These are phyloP conservation scores for Hordeum pubiflorum DNA, from an alignment of 202 grass and related monocot genomes.

Conservation along the genomic window DNA sequence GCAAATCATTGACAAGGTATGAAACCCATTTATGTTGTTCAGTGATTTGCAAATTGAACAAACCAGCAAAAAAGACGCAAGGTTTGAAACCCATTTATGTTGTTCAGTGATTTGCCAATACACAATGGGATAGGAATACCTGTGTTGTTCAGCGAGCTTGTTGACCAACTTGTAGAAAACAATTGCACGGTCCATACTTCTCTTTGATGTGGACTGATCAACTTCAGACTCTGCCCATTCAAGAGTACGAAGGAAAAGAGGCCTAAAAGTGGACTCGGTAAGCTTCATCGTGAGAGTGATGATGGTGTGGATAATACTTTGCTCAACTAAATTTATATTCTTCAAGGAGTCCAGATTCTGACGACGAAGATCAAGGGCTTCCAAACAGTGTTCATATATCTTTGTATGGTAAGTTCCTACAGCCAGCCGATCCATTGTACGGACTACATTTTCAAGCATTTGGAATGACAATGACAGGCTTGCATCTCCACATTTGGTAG, in stretches of 20 bases:
- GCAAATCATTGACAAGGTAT: no score
- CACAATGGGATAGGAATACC: conserved; percentile 26
- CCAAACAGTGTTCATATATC: conserved; percentile 82
- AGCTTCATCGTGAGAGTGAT: conserved; percentile 73
- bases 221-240: conserved; percentile 78
- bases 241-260: conserved; percentile 74
- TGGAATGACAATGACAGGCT: conserved; percentile 60
- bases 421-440: conserved; percentile 66
- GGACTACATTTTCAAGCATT: conserved; percentile 63
- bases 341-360: conserved; percentile 51
- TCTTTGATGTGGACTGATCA: conserved; percentile 39
- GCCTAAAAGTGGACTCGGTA: conserved; percentile 88
- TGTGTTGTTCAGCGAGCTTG: conserved; percentile 77
- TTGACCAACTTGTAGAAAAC: conserved; percentile 81
- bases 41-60: background rate
- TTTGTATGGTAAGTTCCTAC: conserved; percentile 73
- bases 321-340: conserved; percentile 62
- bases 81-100: no score
- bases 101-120: background rate
- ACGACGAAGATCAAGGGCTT: conserved; percentile 68
- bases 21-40: no score
- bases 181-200: conserved; percentile 72
- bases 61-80: no score
- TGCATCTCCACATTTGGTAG: conserved; percentile 67
- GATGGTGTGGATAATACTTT: conserved; percentile 70